Conservation (phyloP, 495 filamentous ascomycete species). For the Neurospora terricola region DNA sequence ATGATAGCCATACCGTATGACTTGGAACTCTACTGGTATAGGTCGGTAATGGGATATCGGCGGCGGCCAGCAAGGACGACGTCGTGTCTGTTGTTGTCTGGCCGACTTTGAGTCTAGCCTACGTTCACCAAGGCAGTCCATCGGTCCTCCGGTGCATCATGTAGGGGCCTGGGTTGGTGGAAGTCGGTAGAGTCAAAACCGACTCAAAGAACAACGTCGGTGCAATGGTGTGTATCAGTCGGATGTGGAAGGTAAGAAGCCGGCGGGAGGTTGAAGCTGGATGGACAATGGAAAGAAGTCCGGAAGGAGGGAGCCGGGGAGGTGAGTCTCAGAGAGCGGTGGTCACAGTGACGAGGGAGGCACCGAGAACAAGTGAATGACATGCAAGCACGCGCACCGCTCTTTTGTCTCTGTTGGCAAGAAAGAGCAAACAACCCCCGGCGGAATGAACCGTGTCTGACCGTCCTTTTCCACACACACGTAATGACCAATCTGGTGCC, state of each 20-base stretch:
- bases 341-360: neutral
- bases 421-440: neutral
- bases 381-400: neutral
- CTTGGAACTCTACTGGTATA: neutral
- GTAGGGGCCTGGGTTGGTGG: neutral
- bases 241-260: neutral
- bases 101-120: conserved; percentile 13
- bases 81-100: neutral
- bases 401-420: neutral
- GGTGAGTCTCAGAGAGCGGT: neutral
- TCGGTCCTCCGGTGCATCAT: conserved; percentile 7
- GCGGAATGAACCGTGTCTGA: neutral
- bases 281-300: neutral
- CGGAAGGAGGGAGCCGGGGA: neutral
- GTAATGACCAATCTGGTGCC: neutral
- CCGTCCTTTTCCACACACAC: neutral
- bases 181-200: neutral
- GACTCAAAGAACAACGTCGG: neutral
- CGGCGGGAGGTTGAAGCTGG: neutral
- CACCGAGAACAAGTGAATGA: neutral
- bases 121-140: conserved; percentile 6
- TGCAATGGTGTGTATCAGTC: neutral
- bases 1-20: neutral
- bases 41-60: neutral
- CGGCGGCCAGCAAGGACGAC: neutral